Conservation (phyloP, 768 basidiomycete species). For the Tricholoma flavovirens region DNA sequence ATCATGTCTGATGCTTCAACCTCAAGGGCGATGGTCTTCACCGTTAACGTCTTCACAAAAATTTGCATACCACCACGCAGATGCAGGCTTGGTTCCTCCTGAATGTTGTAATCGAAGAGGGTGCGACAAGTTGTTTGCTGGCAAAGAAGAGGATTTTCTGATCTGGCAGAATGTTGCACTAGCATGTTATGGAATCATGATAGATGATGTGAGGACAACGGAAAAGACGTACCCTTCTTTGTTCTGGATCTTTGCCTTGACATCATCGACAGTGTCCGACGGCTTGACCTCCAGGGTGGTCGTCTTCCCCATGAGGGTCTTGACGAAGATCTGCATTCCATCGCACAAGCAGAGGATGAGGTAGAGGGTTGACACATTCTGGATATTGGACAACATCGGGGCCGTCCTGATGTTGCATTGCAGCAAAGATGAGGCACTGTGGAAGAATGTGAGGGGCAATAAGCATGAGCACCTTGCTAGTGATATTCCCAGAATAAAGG, state of each 20-base stretch:
- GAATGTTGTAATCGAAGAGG: slow-evolving; percentile 14
- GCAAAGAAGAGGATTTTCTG: slow-evolving; percentile 14
- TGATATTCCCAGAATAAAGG: neutral
- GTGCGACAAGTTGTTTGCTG: slow-evolving; percentile 15
- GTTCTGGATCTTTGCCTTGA: slow-evolving; percentile 17
- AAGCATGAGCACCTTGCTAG: neutral
- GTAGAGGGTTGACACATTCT: neutral
- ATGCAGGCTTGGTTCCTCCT: slow-evolving; percentile 16
- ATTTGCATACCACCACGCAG: neutral
- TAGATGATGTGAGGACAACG: neutral
- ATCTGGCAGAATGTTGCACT: slow-evolving; percentile 10
- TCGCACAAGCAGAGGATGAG: neutral
- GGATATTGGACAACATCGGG: neutral
- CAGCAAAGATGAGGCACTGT: neutral
- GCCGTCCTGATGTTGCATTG: neutral
- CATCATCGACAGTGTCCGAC: slow-evolving; percentile 17
- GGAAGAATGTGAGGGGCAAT: neutral
- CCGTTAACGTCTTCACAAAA: neutral
- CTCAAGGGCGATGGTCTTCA: neutral
- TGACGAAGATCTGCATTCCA: neutral
- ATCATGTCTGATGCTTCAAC: slow-evolving; percentile 4
- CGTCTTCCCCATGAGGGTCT: slow-evolving; percentile 10
- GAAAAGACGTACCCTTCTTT: slow-evolving; percentile 6
- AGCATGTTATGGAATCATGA: neutral
- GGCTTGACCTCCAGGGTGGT: slow-evolving; percentile 6